Evolutionary conservation across 1,284 basidiomycete genomes (phyloP).

Genomic region (Anthracocystis setariae): DNA sequence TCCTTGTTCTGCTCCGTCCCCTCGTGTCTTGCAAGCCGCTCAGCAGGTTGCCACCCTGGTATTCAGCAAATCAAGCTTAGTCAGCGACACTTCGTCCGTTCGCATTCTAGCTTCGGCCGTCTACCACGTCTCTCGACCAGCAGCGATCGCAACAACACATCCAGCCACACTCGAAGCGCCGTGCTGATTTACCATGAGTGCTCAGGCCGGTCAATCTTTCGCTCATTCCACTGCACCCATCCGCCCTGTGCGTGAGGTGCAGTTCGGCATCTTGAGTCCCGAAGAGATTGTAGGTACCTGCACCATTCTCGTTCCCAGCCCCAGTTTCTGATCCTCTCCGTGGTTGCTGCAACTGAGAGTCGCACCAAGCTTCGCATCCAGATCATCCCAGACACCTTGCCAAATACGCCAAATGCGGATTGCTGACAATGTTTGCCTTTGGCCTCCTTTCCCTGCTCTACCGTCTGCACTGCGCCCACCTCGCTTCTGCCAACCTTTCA

Average conservation of each 20-base stretch:
- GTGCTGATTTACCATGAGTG: constrained; percentile 42
- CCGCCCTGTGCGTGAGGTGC: constrained; percentile 86
- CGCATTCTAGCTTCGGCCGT: not conserved
- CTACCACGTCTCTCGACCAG: not conserved
- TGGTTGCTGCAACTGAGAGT: not conserved
- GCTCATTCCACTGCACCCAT: constrained; percentile 90
- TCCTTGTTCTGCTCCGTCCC: not conserved
- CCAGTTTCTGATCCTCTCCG: not conserved
- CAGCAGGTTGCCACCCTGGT: not conserved
- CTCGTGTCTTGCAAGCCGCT: not conserved
- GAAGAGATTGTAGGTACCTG: constrained; percentile 81
- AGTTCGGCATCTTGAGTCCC: constrained; percentile 99
- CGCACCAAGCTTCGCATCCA: constrained; percentile 13
- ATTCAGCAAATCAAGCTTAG: not conserved
- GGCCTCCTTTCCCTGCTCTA: not conserved
- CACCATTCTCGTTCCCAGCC: constrained; percentile 7
- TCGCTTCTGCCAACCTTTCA: constrained; percentile 9
- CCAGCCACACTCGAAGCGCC: no score
- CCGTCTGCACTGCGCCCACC: not conserved
- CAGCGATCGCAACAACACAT: no score
- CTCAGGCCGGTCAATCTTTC: constrained; percentile 67
- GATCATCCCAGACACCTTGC: constrained; percentile 9
- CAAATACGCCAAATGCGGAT: constrained; percentile 1
- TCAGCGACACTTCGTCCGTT: not conserved
- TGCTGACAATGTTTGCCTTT: constrained; percentile 16